These are phyloP conservation scores for Inga laurina DNA, from an alignment of 306 rosid species.

Conservation along the genomic window DNA sequence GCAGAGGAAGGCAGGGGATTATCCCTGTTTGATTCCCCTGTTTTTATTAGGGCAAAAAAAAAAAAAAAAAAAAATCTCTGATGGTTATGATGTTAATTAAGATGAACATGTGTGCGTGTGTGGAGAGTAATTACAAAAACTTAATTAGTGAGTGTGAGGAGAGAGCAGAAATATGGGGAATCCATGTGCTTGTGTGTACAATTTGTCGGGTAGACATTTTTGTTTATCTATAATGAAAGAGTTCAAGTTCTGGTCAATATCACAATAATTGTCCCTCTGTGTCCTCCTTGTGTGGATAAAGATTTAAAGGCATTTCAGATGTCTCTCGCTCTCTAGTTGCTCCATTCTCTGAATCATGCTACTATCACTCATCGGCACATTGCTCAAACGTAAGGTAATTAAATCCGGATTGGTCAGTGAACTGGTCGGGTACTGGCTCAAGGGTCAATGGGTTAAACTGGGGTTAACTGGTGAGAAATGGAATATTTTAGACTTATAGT, in stretches of 20 bases:
- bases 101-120: constrained; percentile 20
- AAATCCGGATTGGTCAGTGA: too few relatives aligned
- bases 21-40: constrained; percentile 44
- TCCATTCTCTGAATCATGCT: constrained; percentile 7
- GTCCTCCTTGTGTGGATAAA: neutral
- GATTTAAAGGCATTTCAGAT: neutral
- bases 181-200: neutral
- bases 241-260: constrained; percentile 15
- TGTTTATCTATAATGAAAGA: neutral
- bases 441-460: too few relatives aligned
- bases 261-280: neutral
- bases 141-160: constrained; percentile 30
- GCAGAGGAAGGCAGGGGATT: constrained; percentile 57
- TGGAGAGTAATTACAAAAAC: neutral
- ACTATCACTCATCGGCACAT: neutral
- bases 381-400: neutral
- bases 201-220: neutral
- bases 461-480: too few relatives aligned
- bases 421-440: too few relatives aligned
- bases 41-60: neutral
- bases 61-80: neutral
- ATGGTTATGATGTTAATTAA: neutral
- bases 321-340: neutral
- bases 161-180: neutral
- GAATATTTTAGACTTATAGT: too few relatives aligned